Conservation (phyloP, 2,329 filamentous ascomycete species). For the Colletotrichum sp. region DNA sequence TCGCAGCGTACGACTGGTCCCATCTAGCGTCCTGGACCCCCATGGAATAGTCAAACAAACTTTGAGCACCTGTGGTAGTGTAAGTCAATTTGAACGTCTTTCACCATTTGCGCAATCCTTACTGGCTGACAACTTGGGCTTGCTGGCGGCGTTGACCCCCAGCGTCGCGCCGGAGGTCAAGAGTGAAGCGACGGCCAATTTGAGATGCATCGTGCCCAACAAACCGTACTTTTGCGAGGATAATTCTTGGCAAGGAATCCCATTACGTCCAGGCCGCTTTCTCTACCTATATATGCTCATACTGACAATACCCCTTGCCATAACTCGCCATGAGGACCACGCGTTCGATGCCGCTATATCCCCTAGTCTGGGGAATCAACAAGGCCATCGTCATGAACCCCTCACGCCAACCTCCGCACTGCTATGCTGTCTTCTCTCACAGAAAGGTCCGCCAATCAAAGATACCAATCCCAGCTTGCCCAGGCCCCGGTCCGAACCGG, state of each 20-base stretch:
- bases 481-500: slow-evolving; percentile 4
- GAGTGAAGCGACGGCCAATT: not conserved
- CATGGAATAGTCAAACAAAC: slow-evolving; percentile 45
- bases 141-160: not conserved
- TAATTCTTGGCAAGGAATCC: not conserved
- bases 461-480: not conserved
- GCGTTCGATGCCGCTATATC: not conserved
- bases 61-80: slow-evolving; percentile 33
- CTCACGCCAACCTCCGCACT: not conserved
- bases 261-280: not conserved
- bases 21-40: slow-evolving; percentile 40
- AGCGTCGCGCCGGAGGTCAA: slow-evolving; percentile 7
- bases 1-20: slow-evolving; percentile 45
- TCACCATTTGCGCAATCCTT: not conserved
- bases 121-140: slow-evolving; percentile 1
- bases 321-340: not conserved
- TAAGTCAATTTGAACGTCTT: not conserved
- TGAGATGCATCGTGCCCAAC: not conserved
- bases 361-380: not conserved
- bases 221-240: not conserved
- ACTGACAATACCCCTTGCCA: not conserved
- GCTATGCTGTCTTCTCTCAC: not conserved
- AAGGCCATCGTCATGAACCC: not conserved
- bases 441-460: slow-evolving; percentile 4
- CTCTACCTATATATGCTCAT: not conserved